Evolutionary conservation across 805 yeast genomes (phyloP).

Genomic region (Candida patagonica): DNA sequence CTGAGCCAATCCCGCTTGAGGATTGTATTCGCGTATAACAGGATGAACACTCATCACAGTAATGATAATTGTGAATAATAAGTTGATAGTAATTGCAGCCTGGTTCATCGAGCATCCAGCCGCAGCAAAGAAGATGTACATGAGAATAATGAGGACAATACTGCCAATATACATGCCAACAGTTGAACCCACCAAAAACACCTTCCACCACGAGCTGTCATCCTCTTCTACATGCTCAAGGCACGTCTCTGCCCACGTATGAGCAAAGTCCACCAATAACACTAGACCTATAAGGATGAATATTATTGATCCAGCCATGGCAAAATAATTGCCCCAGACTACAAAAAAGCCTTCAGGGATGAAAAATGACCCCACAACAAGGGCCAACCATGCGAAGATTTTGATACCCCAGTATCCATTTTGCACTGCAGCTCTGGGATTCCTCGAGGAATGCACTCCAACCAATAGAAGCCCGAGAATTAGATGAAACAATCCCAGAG

Average conservation of each 20-base stretch:
- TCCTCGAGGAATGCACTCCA: slow-evolving; percentile 67
- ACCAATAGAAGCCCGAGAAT: slow-evolving; percentile 55
- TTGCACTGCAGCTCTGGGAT: slow-evolving; percentile 75
- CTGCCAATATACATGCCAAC: slow-evolving; percentile 71
- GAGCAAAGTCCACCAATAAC: slow-evolving; percentile 90
- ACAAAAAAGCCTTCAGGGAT: slow-evolving; percentile 84
- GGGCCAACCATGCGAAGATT: slow-evolving; percentile 45
- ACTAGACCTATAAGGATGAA: slow-evolving; percentile 87
- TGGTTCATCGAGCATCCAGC: slow-evolving; percentile 82
- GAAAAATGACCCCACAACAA: slow-evolving; percentile 56
- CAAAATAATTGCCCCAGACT: slow-evolving; percentile 83
- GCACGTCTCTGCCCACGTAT: slow-evolving; percentile 97
- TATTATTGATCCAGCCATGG: slow-evolving; percentile 72
- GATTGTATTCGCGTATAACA: slow-evolving; percentile 80
- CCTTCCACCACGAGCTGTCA: slow-evolving; percentile 60
- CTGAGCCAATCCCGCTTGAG: slow-evolving; percentile 94
- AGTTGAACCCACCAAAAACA: slow-evolving; percentile 78
- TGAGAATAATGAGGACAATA: slow-evolving; percentile 59
- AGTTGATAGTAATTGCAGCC: slow-evolving; percentile 71
- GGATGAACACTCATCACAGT: slow-evolving; percentile 72
- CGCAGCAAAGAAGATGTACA: slow-evolving; percentile 78
- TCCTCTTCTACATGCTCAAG: slow-evolving; percentile 82
- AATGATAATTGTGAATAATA: slow-evolving; percentile 53
- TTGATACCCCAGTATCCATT: slow-evolving; percentile 90
- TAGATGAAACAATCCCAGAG: slow-evolving; percentile 73